Percentiles rank a stretch among this genome's conserved stretches.
These are phyloP conservation scores for Brassica nigra DNA, from an alignment of 345 rosid species.

Conservation along the genomic window DNA sequence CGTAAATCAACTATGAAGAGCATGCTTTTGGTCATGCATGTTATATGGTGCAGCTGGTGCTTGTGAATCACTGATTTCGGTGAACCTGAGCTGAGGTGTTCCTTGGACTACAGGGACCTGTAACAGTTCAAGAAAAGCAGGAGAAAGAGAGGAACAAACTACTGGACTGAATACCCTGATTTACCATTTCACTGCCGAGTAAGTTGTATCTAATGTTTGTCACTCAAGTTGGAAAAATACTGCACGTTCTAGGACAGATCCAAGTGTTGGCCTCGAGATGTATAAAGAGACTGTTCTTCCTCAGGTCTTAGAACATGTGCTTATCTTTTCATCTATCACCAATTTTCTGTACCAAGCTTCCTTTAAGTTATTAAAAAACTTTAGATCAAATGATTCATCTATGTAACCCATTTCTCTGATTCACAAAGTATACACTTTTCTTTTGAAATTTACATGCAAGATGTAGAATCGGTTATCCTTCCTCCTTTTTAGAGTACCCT, in stretches of 20 bases:
- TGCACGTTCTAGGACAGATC: slow-evolving; percentile 92
- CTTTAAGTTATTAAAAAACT: no score
- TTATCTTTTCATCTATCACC: no score
- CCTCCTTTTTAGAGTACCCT: no score
- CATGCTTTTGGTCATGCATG: slow-evolving; percentile 98
- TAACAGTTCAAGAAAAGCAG: slow-evolving; percentile 73
- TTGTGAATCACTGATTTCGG: slow-evolving; percentile 90
- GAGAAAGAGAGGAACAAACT: slow-evolving; percentile 90
- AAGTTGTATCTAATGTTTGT: slow-evolving; percentile 21
- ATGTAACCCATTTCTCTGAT: no score
- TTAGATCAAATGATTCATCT: no score
- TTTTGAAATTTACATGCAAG: no score
- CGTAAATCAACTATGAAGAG: slow-evolving; percentile 53
- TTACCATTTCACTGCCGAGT: slow-evolving; percentile 18
- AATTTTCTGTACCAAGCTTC: no score
- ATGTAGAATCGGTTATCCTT: no score
- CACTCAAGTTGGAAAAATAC: slow-evolving; percentile 83
- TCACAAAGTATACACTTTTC: no score
- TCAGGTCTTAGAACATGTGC: no score
- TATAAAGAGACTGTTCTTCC: slow-evolving; percentile 42
- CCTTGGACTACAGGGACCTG: slow-evolving; percentile 98
- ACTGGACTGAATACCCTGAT: slow-evolving; percentile 19
- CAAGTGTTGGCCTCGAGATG: slow-evolving; percentile 84
- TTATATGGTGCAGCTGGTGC: slow-evolving; percentile 77
- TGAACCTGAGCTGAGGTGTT: slow-evolving; percentile 88